Percentiles rank a stretch among this genome's conserved stretches.
Conservation (phyloP, 108 stramenopile species). For the Halocafeteria seosinensis region DNA sequence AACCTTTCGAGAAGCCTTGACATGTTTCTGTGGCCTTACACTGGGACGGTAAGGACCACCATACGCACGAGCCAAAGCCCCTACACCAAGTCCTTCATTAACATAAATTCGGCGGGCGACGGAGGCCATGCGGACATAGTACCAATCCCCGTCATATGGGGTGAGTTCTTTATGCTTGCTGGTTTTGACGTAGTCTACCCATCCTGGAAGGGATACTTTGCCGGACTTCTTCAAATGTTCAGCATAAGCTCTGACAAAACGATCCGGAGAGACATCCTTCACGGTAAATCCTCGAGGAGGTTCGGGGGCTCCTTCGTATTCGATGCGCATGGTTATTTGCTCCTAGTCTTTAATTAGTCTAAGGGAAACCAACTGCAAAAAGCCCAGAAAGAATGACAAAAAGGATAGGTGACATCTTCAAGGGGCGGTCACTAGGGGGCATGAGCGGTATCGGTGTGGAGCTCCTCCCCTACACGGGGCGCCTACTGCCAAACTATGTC, state of each 20-base stretch:
- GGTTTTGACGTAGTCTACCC: slow-evolving; percentile 94
- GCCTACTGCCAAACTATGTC: too few species aligned
- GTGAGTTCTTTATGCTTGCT: slow-evolving; percentile 83
- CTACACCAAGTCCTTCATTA: slow-evolving; percentile 81
- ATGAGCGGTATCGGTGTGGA: too few species aligned
- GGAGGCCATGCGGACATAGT: slow-evolving; percentile 92
- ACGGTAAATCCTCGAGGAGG: slow-evolving; percentile 34
- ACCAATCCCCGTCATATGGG: slow-evolving; percentile 97
- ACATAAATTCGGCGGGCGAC: slow-evolving; percentile 96
- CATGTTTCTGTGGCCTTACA: slow-evolving; percentile 70
- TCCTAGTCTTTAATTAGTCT: too few species aligned
- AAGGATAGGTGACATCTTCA: too few species aligned
- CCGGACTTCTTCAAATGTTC: slow-evolving; percentile 95
- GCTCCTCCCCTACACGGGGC: too few species aligned
- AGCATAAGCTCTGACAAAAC: slow-evolving; percentile 79
- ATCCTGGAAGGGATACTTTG: slow-evolving; percentile 88
- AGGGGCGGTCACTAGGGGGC: too few species aligned
- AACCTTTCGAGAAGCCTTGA: slow-evolving; percentile 69
- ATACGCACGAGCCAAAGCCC: slow-evolving; percentile 82
- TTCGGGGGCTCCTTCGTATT: not conserved
- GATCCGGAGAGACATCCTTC: slow-evolving; percentile 63
- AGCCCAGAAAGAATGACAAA: too few species aligned
- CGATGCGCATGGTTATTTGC: too few species aligned
- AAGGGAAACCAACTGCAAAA: too few species aligned
- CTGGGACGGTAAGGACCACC: slow-evolving; percentile 78